Conservation (phyloP, 163 green algal species). For the Botryococcus braunii region DNA sequence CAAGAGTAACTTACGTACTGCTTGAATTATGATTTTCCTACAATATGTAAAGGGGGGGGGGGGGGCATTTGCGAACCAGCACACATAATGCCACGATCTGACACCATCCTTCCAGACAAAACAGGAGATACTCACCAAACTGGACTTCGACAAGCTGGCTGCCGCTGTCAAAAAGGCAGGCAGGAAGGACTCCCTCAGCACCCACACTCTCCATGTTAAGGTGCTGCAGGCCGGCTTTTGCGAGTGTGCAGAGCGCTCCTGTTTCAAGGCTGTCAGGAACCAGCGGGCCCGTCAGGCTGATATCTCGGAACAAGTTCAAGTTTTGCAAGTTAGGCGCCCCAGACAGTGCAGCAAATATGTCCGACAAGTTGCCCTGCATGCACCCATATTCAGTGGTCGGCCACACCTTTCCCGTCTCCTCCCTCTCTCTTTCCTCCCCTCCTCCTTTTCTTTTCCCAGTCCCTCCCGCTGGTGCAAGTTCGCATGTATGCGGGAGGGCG, state of each 20-base stretch:
- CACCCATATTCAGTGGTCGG: no score
- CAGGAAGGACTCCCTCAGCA: conserved; percentile 2
- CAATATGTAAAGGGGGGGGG: not conserved
- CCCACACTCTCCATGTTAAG: not conserved
- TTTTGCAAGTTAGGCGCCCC: not conserved
- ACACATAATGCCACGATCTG: no score
- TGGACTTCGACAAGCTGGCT: conserved; percentile 5
- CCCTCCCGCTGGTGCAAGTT: no score
- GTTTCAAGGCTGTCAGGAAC: not conserved
- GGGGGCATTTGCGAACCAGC: no score
- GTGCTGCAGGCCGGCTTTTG: not conserved
- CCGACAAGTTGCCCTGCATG: conserved; percentile 1
- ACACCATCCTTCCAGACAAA: no score
- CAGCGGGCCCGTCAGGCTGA: conserved; percentile 4
- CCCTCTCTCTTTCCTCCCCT: no score
- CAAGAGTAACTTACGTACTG: not conserved
- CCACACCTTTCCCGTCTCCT: no score
- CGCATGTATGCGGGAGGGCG: no score
- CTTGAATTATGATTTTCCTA: not conserved
- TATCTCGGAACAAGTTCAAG: conserved; percentile 10
- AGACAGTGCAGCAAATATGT: conserved; percentile 7
- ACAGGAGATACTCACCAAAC: conserved; percentile 11
- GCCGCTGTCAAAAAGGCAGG: conserved; percentile 6
- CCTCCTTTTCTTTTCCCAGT: no score
- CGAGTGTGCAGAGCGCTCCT: conserved; percentile 6